Percentiles rank a stretch among this genome's conserved stretches.
These are phyloP conservation scores for Skeletonema potamos DNA, from an alignment of 108 stramenopile genomes.

Conservation along the genomic window DNA sequence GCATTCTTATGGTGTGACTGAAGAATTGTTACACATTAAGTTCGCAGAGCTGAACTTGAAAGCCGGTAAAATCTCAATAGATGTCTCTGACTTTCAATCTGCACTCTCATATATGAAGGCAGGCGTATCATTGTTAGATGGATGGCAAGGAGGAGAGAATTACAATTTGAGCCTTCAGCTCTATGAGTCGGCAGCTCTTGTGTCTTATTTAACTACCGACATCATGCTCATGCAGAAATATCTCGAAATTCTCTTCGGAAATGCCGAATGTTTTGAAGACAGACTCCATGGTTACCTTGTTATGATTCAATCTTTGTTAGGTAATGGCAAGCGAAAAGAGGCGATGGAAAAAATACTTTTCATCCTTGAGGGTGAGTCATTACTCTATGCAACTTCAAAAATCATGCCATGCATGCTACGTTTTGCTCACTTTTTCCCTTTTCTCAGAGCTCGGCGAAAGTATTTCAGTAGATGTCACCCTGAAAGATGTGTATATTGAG, in stretches of 20 bases:
- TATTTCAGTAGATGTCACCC: slow-evolving; percentile 1
- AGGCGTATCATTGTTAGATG: slow-evolving; percentile 11
- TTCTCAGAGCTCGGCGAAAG: slow-evolving; percentile 15
- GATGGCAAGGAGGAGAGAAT: not conserved
- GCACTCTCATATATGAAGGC: slow-evolving; percentile 4
- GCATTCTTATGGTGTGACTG: not conserved
- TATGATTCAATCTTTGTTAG: not conserved
- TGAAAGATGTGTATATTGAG: not conserved
- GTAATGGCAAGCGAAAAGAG: not conserved
- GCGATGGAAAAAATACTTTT: slow-evolving; percentile 1
- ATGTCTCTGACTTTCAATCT: not conserved
- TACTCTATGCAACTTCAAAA: not conserved
- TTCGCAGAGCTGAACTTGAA: slow-evolving; percentile 18
- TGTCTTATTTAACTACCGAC: not conserved
- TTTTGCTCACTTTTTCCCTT: not conserved
- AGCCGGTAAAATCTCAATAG: slow-evolving; percentile 1
- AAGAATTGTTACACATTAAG: not conserved
- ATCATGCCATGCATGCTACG: not conserved
- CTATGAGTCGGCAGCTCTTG: slow-evolving; percentile 1
- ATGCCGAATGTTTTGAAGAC: slow-evolving; percentile 8
- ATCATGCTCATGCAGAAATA: not conserved
- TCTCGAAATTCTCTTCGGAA: slow-evolving; percentile 1
- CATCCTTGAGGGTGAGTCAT: not conserved
- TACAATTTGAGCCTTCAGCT: slow-evolving; percentile 9
- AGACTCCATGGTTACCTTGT: slow-evolving; percentile 3